Evolutionary conservation across 2,329 filamentous ascomycete genomes (phyloP).

Genomic region (Sordariomycetes sp.): DNA sequence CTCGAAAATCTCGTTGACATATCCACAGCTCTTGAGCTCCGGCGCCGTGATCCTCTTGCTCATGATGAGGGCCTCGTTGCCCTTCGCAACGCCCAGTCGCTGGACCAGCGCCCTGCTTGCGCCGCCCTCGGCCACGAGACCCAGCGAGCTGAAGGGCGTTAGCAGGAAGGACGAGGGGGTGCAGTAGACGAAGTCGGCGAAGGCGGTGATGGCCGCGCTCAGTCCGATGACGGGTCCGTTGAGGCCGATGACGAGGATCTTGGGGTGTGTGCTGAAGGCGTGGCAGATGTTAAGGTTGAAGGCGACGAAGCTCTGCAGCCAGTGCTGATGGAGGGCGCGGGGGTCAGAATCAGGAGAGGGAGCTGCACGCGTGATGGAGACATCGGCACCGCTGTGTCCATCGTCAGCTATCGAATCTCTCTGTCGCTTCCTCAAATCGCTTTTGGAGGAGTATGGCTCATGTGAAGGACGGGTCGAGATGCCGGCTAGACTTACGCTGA

Average conservation of each 20-base stretch:
- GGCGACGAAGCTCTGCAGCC: constrained; percentile 64
- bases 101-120: constrained; percentile 71
- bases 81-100: constrained; percentile 69
- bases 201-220: constrained; percentile 71
- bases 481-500: constrained; percentile 61
- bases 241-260: constrained; percentile 83
- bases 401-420: not conserved
- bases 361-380: constrained; percentile 43
- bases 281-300: constrained; percentile 87
- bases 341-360: constrained; percentile 27
- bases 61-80: constrained; percentile 91
- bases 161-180: constrained; percentile 75
- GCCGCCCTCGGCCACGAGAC: constrained; percentile 83
- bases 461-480: not conserved
- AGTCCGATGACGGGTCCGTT: constrained; percentile 90
- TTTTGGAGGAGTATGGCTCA: constrained; percentile 2
- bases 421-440: no score
- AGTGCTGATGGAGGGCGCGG: constrained; percentile 35
- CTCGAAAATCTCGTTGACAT: constrained; percentile 75
- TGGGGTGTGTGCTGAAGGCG: constrained; percentile 87
- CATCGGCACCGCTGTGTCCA: constrained; percentile 65
- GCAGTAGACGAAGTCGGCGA: constrained; percentile 89
- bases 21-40: constrained; percentile 69
- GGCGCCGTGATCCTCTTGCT: constrained; percentile 65
- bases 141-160: constrained; percentile 84